phyloP scores from a whole-genome alignment of 2,329 filamentous ascomycete species.

The Diaporthe sp. region DNA sequence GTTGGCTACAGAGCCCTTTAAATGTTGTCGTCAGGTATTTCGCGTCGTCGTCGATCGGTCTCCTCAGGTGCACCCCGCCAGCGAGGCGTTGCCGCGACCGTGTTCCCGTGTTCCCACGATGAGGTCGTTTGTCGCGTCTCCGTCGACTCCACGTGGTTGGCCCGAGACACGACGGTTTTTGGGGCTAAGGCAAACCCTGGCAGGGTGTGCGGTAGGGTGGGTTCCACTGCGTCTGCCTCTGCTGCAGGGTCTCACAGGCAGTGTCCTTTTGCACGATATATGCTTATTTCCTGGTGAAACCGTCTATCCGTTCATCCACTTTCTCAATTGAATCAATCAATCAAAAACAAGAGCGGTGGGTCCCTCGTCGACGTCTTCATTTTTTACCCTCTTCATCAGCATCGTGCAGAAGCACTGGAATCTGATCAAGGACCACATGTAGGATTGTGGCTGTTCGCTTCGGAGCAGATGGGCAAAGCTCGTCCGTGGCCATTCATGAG shows the following conservation, averaged over 20 bases:
- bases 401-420: neutral
- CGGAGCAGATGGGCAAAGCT: neutral
- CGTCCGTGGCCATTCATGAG: neutral
- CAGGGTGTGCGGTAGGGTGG: neutral
- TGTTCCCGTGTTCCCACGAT: neutral
- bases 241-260: slow-evolving; percentile 15
- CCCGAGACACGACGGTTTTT: neutral
- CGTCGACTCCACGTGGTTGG: slow-evolving; percentile 16
- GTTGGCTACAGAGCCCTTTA: too few relatives aligned
- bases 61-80: neutral
- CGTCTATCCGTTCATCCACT: neutral
- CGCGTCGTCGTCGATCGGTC: slow-evolving; percentile 13
- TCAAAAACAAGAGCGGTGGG: neutral
- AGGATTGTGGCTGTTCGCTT: slow-evolving; percentile 24
- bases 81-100: neutral
- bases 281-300: slow-evolving; percentile 29
- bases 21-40: slow-evolving; percentile 2
- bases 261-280: slow-evolving; percentile 9
- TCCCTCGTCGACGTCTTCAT: neutral
- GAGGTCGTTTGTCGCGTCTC: slow-evolving; percentile 16
- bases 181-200: neutral
- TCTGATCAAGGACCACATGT: neutral
- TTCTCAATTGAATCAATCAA: neutral
- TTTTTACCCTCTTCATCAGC: neutral
- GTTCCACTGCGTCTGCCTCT: slow-evolving; percentile 24